These are phyloP conservation scores for Colletotrichum sp. DNA, from an alignment of 2,329 filamentous ascomycete genomes.

Conservation along the genomic window DNA sequence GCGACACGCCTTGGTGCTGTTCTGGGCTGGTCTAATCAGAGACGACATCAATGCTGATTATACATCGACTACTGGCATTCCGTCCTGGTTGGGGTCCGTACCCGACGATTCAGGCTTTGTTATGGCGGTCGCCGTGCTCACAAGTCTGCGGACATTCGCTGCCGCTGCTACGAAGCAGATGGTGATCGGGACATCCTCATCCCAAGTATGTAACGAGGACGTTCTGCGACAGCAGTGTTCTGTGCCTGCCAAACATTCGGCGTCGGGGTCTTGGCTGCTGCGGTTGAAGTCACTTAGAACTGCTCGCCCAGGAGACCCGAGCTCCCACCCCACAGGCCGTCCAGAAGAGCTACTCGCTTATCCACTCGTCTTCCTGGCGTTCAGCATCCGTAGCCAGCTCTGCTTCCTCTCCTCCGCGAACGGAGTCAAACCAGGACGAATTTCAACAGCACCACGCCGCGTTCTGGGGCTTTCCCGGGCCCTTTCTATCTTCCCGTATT, in stretches of 20 bases:
- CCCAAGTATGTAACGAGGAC: neutral
- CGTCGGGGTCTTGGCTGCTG: neutral
- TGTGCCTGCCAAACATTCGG: neutral
- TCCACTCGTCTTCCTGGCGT: no score
- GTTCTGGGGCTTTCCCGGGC: no score
- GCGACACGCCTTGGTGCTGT: no score
- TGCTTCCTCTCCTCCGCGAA: no score
- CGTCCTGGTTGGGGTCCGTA: neutral
- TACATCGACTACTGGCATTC: neutral
- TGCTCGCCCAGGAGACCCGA: neutral
- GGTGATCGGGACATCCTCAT: neutral
- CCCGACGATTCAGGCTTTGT: neutral
- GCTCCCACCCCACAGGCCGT: no score
- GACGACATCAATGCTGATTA: neutral
- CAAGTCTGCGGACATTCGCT: neutral
- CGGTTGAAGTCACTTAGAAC: neutral
- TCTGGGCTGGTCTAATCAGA: neutral
- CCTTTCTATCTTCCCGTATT: neutral
- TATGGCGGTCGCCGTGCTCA: neutral
- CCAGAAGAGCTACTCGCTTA: no score
- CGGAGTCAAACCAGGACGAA: no score
- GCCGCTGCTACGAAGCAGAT: neutral
- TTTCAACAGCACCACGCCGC: no score
- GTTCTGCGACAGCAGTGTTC: neutral
- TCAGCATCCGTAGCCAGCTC: no score